phyloP scores from a whole-genome alignment of 495 filamentous ascomycete species.

The Umbilicaria muhlenbergii region DNA sequence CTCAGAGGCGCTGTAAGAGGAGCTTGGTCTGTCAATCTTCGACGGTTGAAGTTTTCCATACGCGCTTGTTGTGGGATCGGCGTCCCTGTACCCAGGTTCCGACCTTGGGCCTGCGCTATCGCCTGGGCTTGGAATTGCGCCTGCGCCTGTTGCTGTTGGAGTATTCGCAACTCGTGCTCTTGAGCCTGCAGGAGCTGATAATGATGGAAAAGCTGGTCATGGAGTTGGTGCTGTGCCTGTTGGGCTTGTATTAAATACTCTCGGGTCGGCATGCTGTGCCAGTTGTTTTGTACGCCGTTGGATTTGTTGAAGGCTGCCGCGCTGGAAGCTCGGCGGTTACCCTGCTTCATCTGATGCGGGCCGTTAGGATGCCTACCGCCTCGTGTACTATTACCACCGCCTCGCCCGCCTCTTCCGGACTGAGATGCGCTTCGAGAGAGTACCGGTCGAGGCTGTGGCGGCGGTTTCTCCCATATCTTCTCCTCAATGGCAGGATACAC shows the following conservation, averaged over 20 bases:
- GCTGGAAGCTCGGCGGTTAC: slow-evolving; percentile 39
- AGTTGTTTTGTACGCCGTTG: slow-evolving; percentile 1
- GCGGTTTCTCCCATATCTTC: slow-evolving; percentile 57
- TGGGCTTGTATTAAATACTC: slow-evolving; percentile 33
- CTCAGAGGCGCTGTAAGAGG: slow-evolving; percentile 30
- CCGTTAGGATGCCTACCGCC: slow-evolving; percentile 40
- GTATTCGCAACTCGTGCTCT: slow-evolving; percentile 42
- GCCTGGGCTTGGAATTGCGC: slow-evolving; percentile 34
- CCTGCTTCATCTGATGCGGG: slow-evolving; percentile 23
- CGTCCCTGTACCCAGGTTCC: too few relatives aligned
- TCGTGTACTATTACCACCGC: slow-evolving; percentile 28
- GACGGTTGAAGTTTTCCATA: slow-evolving; percentile 24
- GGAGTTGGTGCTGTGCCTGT: slow-evolving; percentile 34
- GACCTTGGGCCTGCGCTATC: slow-evolving; percentile 8
- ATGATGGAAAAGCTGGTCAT: slow-evolving; percentile 45
- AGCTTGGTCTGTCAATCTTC: slow-evolving; percentile 31
- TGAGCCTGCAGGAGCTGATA: slow-evolving; percentile 51
- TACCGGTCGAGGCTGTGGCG: slow-evolving; percentile 41
- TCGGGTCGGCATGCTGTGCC: slow-evolving; percentile 16
- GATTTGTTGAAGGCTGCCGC: slow-evolving; percentile 25
- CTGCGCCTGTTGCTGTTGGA: slow-evolving; percentile 37
- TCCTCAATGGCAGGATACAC: slow-evolving; percentile 75
- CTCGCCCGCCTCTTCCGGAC: slow-evolving; percentile 32
- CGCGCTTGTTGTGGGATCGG: slow-evolving; percentile 26
- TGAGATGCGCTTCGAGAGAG: slow-evolving; percentile 36